Base-by-base conservation (phyloP, 2,329 filamentous ascomycete species). In the Colletotrichum cereale region DNA sequence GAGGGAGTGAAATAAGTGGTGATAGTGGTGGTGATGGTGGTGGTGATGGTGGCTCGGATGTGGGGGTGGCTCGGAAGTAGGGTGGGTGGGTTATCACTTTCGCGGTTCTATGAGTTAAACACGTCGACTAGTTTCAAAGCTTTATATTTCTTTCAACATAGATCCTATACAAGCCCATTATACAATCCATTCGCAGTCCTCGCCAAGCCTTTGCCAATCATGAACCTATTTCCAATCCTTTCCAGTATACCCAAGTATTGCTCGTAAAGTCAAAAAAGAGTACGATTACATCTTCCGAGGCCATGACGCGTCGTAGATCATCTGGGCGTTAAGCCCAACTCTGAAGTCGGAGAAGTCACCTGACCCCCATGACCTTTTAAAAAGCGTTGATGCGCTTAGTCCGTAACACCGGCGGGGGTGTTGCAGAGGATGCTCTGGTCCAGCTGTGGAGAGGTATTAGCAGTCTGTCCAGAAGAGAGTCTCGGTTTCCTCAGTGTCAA, bases 361-460 rank as follows among this genome's bases (percentile, higher is more conserved):
- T n/a, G 6, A 16, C 2, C 5, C 29, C 65, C 2, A 36, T 24
- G n/a, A n/a, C 21, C 53, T 7, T 24, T 2, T n/a, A 18, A n/a
- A n/a, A n/a, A n/a, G 4, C 26, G 3, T 12, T 12, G 26, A 66
- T 40, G 3, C 26, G 14, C 11, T 65, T 77, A 79, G 71, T 76
- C 78, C 40, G 72, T 63, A 66, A 81, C 75, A 69, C 79, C 75
- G 40, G 80, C 62, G 38, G 81, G 74, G 40, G 78, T 76, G 74
- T 80, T 75, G 79, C 82, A 80, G 57, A 84, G 74, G 52, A 83
- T 71, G 12, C 77, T 78, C 73, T 82, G 80, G 21, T 78, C 76
- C 71, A 82, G 75, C 73, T 74, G 58, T 55, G 14, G 2, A 12
- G 18, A 0, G 57, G 18, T 8, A 21, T 73, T 11, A 73, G 71